Evolutionary conservation across 2,329 filamentous ascomycete genomes (phyloP).

Genomic region (Aspergillus pseudoglaucus): DNA sequence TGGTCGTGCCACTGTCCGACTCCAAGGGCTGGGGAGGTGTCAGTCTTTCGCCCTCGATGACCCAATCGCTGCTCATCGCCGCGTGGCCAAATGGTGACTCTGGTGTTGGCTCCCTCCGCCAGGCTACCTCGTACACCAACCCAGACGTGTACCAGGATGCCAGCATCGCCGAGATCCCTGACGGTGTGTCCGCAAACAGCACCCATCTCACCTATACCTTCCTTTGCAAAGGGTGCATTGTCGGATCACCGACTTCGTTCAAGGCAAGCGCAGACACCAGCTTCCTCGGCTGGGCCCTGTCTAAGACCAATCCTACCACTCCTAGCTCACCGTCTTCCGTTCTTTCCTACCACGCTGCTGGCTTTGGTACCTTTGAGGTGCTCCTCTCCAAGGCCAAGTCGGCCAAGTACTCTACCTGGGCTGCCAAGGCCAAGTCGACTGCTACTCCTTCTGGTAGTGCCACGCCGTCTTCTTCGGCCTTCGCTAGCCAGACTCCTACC

Average conservation of each 20-base stretch:
- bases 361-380: conserved; percentile 12
- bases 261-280: conserved; percentile 6
- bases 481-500: conserved; percentile 4
- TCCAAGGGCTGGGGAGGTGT: conserved; percentile 15
- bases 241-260: conserved; percentile 11
- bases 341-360: conserved; percentile 11
- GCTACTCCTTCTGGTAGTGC: background rate
- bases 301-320: conserved; percentile 9
- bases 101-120: conserved; percentile 8
- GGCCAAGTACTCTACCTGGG: conserved; percentile 12
- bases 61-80: conserved; percentile 8
- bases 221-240: conserved; percentile 11
- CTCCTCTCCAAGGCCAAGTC: conserved; percentile 10
- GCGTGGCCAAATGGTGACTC: conserved; percentile 12
- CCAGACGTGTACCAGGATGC: conserved; percentile 8
- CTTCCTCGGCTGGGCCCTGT: conserved; percentile 13
- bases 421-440: conserved; percentile 7
- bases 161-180: conserved; percentile 9
- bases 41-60: conserved; percentile 11
- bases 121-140: conserved; percentile 8
- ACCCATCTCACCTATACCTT: conserved; percentile 15
- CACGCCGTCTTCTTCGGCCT: conserved; percentile 2
- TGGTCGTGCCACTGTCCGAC: conserved; percentile 9
- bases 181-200: conserved; percentile 11
- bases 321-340: conserved; percentile 7